Conservation (phyloP, 2,329 filamentous ascomycete species). For the Coleophoma cylindrospora region DNA sequence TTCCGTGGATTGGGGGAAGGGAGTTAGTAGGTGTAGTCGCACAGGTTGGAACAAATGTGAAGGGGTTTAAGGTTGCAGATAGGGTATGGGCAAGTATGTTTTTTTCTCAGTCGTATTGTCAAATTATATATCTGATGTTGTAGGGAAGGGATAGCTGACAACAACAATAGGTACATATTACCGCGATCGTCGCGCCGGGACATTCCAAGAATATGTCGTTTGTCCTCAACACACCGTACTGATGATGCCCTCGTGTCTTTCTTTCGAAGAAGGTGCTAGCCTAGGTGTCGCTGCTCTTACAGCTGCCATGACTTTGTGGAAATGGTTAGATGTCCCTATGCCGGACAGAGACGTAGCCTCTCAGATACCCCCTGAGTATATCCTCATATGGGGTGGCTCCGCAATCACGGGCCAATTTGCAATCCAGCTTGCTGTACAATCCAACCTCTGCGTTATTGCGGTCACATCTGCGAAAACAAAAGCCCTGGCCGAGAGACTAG, state of each 20-base stretch:
- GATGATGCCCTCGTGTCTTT: slow-evolving; percentile 27
- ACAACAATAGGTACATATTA: slow-evolving; percentile 36
- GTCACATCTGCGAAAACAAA: background rate
- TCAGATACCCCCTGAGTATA: background rate
- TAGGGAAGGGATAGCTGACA: slow-evolving; percentile 4
- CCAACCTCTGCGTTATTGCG: slow-evolving; percentile 25
- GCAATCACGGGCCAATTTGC: slow-evolving; percentile 34
- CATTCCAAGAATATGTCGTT: slow-evolving; percentile 36
- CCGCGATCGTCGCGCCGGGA: slow-evolving; percentile 33
- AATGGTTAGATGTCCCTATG: slow-evolving; percentile 31
- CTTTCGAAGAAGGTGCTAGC: slow-evolving; percentile 29
- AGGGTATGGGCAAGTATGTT: slow-evolving; percentile 21
- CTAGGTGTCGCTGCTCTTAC: slow-evolving; percentile 36
- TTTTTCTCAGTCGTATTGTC: background rate
- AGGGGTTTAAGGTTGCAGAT: slow-evolving; percentile 10
- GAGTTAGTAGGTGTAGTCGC: slow-evolving; percentile 14
- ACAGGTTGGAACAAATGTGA: slow-evolving; percentile 8
- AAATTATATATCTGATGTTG: no score
- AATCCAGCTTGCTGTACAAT: slow-evolving; percentile 29
- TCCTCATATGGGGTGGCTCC: slow-evolving; percentile 36
- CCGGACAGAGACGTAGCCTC: background rate
- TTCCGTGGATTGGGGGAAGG: slow-evolving; percentile 13
- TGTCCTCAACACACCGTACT: slow-evolving; percentile 34
- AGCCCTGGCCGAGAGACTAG: background rate
- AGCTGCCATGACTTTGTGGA: slow-evolving; percentile 36